Base-by-base conservation (phyloP, 2,329 filamentous ascomycete genomes). In the Talaromyces verruculosus region DNA sequence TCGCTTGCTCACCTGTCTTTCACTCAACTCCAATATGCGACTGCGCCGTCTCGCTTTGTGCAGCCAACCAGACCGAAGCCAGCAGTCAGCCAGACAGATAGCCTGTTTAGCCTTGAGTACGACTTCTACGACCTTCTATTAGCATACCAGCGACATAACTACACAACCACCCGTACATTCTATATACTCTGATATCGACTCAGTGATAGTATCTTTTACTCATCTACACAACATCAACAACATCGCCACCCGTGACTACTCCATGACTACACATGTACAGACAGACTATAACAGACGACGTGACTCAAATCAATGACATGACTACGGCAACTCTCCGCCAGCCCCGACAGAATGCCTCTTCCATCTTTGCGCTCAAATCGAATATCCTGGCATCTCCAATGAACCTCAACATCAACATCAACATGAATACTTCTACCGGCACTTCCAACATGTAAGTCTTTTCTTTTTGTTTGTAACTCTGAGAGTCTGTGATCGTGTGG, bases 291-390 rank as follows among this genome's bases (percentile, higher is more conserved):
- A 45, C 47, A 37, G 33, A 57, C 51, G 51, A 55, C 51, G 33
- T 57, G 53, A 57, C 53, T 57, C 53, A 57, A 19, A 37, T 22
- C 33, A 19, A 37, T 55, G 51, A 35, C 57, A 59, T 60, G 57
- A 60, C 57, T 33, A 60, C 57, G 57, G 57, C 57, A 60, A 60
- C 57, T 45, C 57, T 60, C 10, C 57, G 57, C 57, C 57, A 41
- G 35, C 57, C 57, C 28, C 37, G 37, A 60, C 57, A 60, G 37
- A 43, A 60, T 60, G 57, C 57, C 57, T 60, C 57, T 60, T 60
- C 57, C 25, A 43, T 60, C 57, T 60, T 45, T 30, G 39, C 57
- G 10, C 35, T 60, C 57, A 60, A 60, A 60, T 60, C 57, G 37
- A 60, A 60, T 45, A 45, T 60, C 57, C 37, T 41, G 15, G 37